These are phyloP conservation scores for Macaranga tanarius DNA, from an alignment of 441 rosid genomes.

Conservation along the genomic window DNA sequence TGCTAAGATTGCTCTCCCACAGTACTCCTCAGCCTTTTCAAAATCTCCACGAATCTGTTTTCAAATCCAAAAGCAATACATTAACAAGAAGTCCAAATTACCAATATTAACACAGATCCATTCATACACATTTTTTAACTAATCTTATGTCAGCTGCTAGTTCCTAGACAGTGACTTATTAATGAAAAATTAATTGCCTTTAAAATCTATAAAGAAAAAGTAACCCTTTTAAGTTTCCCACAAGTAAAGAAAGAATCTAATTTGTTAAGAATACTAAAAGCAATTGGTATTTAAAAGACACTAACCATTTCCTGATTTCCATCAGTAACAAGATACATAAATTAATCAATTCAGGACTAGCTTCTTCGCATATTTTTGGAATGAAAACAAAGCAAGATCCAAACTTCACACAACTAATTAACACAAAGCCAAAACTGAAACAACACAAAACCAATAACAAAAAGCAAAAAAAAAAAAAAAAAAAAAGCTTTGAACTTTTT, in stretches of 20 bases:
- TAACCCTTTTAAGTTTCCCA: no score
- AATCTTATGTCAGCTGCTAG: not conserved
- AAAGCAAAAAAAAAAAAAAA: not conserved
- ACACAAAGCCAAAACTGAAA: not conserved
- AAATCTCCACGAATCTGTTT: slow-evolving; percentile 61
- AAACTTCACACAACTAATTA: not conserved
- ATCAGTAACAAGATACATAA: no score
- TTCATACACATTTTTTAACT: not conserved
- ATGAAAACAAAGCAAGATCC: not conserved
- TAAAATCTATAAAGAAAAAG: not conserved
- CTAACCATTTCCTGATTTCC: not conserved
- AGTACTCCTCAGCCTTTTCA: slow-evolving; percentile 73
- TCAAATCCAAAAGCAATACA: slow-evolving; percentile 10
- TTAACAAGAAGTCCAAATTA: slow-evolving; percentile 4
- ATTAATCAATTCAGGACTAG: not conserved
- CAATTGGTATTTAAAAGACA: not conserved
- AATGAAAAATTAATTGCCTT: not conserved
- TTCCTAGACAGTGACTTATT: not conserved
- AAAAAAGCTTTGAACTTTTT: not conserved
- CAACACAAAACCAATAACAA: not conserved
- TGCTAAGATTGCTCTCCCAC: slow-evolving; percentile 65
- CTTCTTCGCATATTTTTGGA: not conserved
- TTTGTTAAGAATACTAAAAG: not conserved
- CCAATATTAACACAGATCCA: not conserved
- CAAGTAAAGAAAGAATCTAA: no score